Percentiles rank a stretch among this genome's conserved stretches.
Conservation (phyloP, 78 protist species). For the Dictyostelium citrinum region DNA sequence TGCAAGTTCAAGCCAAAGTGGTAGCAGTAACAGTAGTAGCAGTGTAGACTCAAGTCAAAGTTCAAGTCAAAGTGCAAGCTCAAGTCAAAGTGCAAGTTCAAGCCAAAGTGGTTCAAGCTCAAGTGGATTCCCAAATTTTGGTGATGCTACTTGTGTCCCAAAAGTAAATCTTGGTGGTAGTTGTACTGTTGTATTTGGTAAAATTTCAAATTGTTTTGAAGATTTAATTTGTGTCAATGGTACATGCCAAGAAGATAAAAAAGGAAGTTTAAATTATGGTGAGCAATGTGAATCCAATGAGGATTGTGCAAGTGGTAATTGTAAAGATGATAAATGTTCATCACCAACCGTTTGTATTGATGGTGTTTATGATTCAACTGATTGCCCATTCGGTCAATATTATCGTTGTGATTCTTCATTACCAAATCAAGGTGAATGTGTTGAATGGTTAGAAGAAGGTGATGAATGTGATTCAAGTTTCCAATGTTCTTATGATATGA, state of each 20-base stretch:
- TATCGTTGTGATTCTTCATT: not conserved
- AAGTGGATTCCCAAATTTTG: not conserved
- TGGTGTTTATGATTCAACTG: not conserved
- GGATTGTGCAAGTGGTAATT: not conserved
- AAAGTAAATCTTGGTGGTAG: not conserved
- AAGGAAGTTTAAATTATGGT: not conserved
- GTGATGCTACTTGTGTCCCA: not conserved
- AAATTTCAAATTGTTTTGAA: not conserved
- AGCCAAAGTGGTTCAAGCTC: not conserved
- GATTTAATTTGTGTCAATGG: constrained; percentile 1
- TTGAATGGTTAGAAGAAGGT: not conserved
- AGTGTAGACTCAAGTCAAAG: not conserved
- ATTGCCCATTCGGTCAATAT: not conserved
- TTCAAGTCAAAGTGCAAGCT: not conserved
- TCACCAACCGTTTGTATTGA: not conserved
- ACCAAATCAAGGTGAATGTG: not conserved
- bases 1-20: not conserved
- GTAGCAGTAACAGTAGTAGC: too few species aligned
- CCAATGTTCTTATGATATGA: constrained; percentile 16
- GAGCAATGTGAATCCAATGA: not conserved
- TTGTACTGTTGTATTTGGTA: not conserved
- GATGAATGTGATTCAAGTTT: constrained; percentile 3
- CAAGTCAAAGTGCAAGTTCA: not conserved
- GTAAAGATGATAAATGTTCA: not conserved
- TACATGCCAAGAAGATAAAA: not conserved